phyloP scores from a whole-genome alignment of 805 yeast genomes.

The Sugiyamaella valdiviana region DNA sequence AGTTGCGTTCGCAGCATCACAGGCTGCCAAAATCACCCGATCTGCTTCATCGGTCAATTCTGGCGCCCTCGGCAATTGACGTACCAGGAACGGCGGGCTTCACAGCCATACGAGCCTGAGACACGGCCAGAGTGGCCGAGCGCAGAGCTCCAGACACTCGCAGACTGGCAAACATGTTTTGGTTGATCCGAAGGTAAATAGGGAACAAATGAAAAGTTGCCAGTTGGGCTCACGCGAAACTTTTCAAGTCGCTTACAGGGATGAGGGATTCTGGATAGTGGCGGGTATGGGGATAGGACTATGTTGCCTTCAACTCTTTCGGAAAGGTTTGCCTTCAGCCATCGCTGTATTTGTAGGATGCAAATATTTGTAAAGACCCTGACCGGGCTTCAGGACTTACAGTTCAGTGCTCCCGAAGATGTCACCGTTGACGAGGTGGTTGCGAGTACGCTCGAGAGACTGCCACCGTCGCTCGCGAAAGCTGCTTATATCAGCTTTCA shows the following conservation, averaged over 20 bases:
- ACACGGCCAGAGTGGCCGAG: conserved; percentile 4
- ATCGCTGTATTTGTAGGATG: neutral
- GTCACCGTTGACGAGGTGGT: neutral
- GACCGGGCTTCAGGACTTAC: conserved; percentile 3
- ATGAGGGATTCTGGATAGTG: neutral
- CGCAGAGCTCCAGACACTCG: conserved; percentile 4
- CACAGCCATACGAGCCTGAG: conserved; percentile 6
- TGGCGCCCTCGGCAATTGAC: neutral
- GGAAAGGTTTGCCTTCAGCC: neutral
- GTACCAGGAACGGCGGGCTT: conserved; percentile 4
- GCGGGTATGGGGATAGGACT: neutral
- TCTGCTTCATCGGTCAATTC: too few species aligned
- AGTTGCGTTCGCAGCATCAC: too few species aligned
- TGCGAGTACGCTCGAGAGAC: neutral
- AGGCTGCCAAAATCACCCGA: too few species aligned
- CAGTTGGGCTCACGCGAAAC: neutral
- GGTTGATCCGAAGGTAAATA: neutral
- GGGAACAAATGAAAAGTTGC: neutral
- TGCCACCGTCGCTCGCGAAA: conserved; percentile 2
- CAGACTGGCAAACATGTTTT: conserved; percentile 1
- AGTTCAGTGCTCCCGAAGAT: neutral
- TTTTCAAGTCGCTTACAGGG: neutral
- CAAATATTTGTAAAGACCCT: conserved; percentile 7
- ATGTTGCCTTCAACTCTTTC: neutral
- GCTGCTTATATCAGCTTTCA: conserved; percentile 1